Evolutionary conservation across 108 stramenopile genomes (phyloP), one percentile per base, ranked within the genome.

Genomic region (Nitzschia inconspicua): DNA sequence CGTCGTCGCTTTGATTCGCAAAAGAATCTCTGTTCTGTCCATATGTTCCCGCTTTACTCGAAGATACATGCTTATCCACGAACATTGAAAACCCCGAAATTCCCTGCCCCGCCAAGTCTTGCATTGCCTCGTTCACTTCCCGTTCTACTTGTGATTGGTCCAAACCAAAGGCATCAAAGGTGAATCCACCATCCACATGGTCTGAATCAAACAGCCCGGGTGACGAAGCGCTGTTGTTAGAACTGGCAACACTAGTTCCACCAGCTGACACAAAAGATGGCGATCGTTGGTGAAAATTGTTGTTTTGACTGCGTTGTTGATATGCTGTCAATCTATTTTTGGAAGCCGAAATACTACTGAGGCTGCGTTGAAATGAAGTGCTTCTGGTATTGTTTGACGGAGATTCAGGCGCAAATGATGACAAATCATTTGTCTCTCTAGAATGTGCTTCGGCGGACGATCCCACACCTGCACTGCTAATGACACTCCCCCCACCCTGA

Each of bases 161-260:
- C 19, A 89, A 42, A 44, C 80, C 78, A 68, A 85, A 84, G 13
- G 80, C 88, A 67, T 83, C 78, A 77, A 85, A 89, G 30, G 77
- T 75, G 39, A 83, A 83, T 19, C 82, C 82, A 24, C 44, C 60
- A 44, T 62, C 65, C 19, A 47, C 5, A 16, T 47, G 37, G 9
- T 62, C 37, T 3, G 54, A 49, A 39, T 76, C 67, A 56, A 62
- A 76, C 25, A 76, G 39, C 19, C 29, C 6, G 0, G 35, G 44
- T 29, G 59, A 60, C 4, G 44, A 46, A 23, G 18, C 22, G 14
- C 35, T 60, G 4, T 24, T 40, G 19, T 22, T 28, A 4, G 37
- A 43, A 22, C 26, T 27, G 18, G n/a, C 41, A 4, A 11, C 39
- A 26, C 19, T 37, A 14, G 24, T 36, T 4, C 34, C 19, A 13